phyloP scores from a whole-genome alignment of 805 yeast species.

The Wickerhamiella allomyrinae region DNA sequence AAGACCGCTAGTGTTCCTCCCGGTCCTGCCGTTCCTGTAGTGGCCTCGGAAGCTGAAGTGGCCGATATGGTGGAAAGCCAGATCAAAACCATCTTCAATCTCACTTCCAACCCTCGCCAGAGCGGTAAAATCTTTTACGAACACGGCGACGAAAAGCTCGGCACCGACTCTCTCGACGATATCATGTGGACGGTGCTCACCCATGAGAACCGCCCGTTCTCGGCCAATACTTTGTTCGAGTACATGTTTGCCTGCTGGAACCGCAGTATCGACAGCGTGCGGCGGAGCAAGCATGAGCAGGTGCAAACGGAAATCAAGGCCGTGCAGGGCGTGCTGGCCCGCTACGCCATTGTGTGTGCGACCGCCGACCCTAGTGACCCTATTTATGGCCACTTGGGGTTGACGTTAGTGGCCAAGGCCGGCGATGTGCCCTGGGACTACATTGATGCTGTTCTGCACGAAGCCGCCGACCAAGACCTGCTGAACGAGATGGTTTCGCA shows the following conservation, averaged over 20 bases:
- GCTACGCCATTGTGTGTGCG: slow-evolving; percentile 13
- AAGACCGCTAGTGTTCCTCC: not conserved
- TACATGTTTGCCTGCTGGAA: slow-evolving; percentile 9
- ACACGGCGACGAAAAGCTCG: not conserved
- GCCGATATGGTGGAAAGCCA: too few relatives aligned
- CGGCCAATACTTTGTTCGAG: not conserved
- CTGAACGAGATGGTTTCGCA: not conserved
- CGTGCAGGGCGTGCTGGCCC: slow-evolving; percentile 6
- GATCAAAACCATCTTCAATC: too few relatives aligned
- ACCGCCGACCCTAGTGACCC: slow-evolving; percentile 14
- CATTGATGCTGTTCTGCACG: not conserved
- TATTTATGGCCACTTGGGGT: slow-evolving; percentile 6
- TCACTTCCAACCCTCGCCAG: not conserved
- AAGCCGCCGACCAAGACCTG: not conserved
- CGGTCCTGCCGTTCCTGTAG: not conserved
- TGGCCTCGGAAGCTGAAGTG: too few relatives aligned
- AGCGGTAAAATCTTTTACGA: not conserved
- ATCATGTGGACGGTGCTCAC: not conserved
- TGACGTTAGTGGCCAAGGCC: not conserved
- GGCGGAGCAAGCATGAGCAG: not conserved
- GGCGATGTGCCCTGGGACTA: not conserved
- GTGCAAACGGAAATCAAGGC: not conserved
- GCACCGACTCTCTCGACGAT: not conserved
- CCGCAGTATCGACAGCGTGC: slow-evolving; percentile 6
- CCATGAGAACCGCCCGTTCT: not conserved